Evolutionary conservation across 441 rosid species (phyloP), one percentile per base, ranked within the genome.

Genomic region (Melastoma candidum): DNA sequence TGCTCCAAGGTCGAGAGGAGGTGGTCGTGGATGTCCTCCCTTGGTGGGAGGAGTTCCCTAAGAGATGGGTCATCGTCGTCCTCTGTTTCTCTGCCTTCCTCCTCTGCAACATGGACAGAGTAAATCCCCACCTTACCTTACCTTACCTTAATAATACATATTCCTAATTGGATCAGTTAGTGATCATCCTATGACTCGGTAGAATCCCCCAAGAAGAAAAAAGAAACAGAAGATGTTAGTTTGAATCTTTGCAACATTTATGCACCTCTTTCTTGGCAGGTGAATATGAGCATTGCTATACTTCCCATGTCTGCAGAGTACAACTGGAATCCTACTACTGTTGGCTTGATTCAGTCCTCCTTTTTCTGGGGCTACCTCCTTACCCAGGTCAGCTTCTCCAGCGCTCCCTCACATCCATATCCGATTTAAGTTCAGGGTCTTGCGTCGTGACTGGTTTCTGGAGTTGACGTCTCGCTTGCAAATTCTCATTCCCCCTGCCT

Each of bases 311-410:
- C 97, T 11, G 89, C 95, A 1, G 95, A 90, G 67, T 81, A 10
- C 63, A 76, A 83, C 58, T 87, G 97, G 96, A 87, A 69, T 68
- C 87, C 96, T 0, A 65, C 92, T 13, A 90, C 96, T 0, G 96
- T 90, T 48, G 97, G 97, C 62, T 47, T 90, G 67, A 78, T 90
- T 32, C 96, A 90, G 70, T 90, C 96, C 66, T 90, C 97, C 3
- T 90, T 90, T 70, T 90, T 90, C 74, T 90, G 97, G 97, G 97
- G 96, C 46, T 90, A 90, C 71, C 89, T 90, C 51, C 95, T 87
- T 46, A 90, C 97, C 7, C 97, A 90, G 82, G 95, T 78, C 54
- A 63, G 47, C 7, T 29, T 2, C 36, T 29, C 5, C 36, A 46
- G 25, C 24, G 27, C 24, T 58, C 3, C 5, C 22, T 17, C 22